Conservation (phyloP, 768 basidiomycete genomes). For the Pleurotus eryngii region DNA sequence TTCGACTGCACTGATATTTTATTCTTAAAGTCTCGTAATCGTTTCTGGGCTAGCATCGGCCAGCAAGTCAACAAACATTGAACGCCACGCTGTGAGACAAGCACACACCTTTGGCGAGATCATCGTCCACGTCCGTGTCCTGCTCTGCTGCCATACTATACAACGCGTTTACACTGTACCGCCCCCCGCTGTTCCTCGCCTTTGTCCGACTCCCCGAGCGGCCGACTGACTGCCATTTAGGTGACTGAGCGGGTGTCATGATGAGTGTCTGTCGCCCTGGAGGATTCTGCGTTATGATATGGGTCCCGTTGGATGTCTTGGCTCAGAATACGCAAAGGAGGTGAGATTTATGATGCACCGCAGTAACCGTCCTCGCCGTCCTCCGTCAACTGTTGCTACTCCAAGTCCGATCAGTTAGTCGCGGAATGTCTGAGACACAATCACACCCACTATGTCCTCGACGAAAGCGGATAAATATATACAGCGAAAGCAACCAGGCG, state of each 20-base stretch:
- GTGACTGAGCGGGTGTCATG: neutral
- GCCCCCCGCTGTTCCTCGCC: neutral
- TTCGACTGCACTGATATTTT: slow-evolving; percentile 98
- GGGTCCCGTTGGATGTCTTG: too few species aligned
- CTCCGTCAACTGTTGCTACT: neutral
- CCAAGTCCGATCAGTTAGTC: slow-evolving; percentile 7
- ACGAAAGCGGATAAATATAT: too few species aligned
- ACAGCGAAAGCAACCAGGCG: too few species aligned
- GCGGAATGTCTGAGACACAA: too few species aligned
- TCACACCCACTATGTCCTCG: too few species aligned
- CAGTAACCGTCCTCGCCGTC: too few species aligned
- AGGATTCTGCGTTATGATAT: too few species aligned
- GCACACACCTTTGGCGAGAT: slow-evolving; percentile 80
- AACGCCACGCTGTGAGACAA: neutral
- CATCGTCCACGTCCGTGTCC: slow-evolving; percentile 96
- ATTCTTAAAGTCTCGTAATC: slow-evolving; percentile 92
- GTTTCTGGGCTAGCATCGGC: slow-evolving; percentile 78
- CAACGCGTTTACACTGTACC: slow-evolving; percentile 84
- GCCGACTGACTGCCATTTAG: slow-evolving; percentile 1
- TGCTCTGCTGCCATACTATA: slow-evolving; percentile 98
- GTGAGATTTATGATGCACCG: too few species aligned
- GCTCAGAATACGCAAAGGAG: too few species aligned
- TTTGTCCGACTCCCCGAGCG: slow-evolving; percentile 2
- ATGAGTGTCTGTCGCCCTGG: too few species aligned
- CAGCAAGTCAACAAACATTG: neutral